Base-by-base conservation (phyloP, 192 early-diverging fungal genomes). In the Podila epigama region DNA sequence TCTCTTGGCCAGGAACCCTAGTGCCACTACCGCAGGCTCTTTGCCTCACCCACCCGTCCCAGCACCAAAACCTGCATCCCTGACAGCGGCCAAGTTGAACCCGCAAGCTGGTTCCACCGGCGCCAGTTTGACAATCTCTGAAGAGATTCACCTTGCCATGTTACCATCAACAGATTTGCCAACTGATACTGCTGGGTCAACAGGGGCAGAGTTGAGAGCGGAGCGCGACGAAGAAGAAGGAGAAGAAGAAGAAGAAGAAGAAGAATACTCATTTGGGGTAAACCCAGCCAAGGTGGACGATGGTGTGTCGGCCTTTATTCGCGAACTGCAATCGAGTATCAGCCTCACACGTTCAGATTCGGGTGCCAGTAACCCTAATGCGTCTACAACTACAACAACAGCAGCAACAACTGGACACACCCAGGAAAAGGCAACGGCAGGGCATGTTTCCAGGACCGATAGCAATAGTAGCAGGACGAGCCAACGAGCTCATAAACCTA, bases 261-360 rank as follows among this genome's bases (percentile, higher is more conserved):
- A 58, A 12, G 55, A 53, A n/a, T n/a, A n/a, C n/a, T n/a, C n/a
- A n/a, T n/a, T n/a, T n/a, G n/a, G n/a, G n/a, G n/a, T n/a, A n/a
- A n/a, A n/a, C 50, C 34, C 54, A 2, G 44, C 40, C 36, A 36
- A 58, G 29, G 27, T 15, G 2, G 44, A 51, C 35, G 56, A 72
- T 35, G 69, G 69, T 27, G 63, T 72, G 15, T 59, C 48, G 25
- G 63, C 63, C 10, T 59, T 68, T 31, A 77, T 77, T 37, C 59
- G 66, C 13, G 73, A 68, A 18, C 54, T 77, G 16, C 44, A 77
- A n/a, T 77, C 73, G 20, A 77, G 66, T 18, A 64, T 68, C 20
- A 16, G 60, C 0, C 27, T 64, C 12, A 64, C 66, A 13, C 15
- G 61, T 29, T 64, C 66, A 34, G 56, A 35, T 9, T 68, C 66